These are phyloP conservation scores for Leishmania guyanensis DNA, from an alignment of 208 protist species.

Conservation along the genomic window DNA sequence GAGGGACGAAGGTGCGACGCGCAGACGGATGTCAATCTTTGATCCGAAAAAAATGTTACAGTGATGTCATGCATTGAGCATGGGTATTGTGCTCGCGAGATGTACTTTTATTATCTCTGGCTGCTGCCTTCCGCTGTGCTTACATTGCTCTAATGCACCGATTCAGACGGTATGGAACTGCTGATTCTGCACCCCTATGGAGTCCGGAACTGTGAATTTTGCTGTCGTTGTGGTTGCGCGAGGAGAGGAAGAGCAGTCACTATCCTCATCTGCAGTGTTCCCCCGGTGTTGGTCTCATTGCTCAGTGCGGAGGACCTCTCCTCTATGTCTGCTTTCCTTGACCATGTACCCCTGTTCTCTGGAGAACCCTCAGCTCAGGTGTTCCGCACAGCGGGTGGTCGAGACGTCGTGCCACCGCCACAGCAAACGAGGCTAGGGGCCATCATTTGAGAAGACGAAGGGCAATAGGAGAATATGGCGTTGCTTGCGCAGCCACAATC, in stretches of 20 bases:
- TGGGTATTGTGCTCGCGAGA: background rate
- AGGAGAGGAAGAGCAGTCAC: background rate
- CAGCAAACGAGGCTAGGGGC: background rate
- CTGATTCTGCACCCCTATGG: background rate
- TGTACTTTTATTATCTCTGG: background rate
- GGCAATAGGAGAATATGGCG: too few species aligned
- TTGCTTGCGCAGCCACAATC: too few species aligned
- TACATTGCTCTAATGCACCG: background rate
- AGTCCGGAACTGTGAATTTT: background rate
- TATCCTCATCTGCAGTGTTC: background rate
- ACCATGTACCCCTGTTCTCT: too few species aligned
- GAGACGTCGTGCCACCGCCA: background rate
- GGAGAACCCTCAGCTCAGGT: background rate
- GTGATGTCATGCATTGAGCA: background rate
- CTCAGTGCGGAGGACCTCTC: background rate
- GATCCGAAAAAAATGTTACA: background rate
- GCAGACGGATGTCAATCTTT: background rate
- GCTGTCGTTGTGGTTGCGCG: background rate
- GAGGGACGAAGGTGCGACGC: background rate
- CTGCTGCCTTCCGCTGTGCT: background rate
- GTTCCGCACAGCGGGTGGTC: background rate
- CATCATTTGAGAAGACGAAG: background rate
- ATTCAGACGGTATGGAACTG: background rate
- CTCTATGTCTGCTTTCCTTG: background rate
- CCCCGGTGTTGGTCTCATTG: background rate